Evolutionary conservation across 176 grass and related monocot genomes (phyloP), one percentile per base, ranked within the genome.

Genomic region (Zoysia pacifica): DNA sequence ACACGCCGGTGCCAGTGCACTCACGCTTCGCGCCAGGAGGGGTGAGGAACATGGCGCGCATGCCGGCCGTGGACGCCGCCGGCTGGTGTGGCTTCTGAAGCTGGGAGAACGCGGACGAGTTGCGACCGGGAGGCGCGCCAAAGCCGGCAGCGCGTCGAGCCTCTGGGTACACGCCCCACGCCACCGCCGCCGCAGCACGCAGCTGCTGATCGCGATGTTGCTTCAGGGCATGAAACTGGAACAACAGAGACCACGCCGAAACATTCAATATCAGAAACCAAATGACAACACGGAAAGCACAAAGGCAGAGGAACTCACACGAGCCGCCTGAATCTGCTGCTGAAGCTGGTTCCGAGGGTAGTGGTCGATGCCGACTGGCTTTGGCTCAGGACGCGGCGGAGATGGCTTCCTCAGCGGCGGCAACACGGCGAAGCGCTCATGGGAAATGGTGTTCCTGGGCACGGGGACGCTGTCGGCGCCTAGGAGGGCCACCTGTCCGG

Each of bases 1-100:
- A 99, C 19, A 99, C 93, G 5, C 93, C 97, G 48, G 97, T 99
- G 53, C 97, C 97, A 46, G 82, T 48, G 36, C 90, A 90, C 78
- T 99, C 97, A 28, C 88, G 86, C 70, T 93, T 95, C 47, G 73
- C 75, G 1, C 80, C 89, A 0, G 88, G 61, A 1, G 72, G 85
- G 84, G 76, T 73, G 9, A 96, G 90, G 80, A 99, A 93, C 2
- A 96, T 44, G 15, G 93, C 89, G 52, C 89, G 77, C 93, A 95
- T 91, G 47, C 79, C 84, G 4, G 88, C 77, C 8, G 79, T 79
- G 7, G 85, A 65, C 0, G 70, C 4, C 2, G 70, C 5, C 14
- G 63, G 87, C 38, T 73, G 88, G 18, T 68, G 81, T 16, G 51
- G 9, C 49, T 91, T 93, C 43, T 85, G 69, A 19, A 94, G 90